Evolutionary conservation across 1,284 basidiomycete genomes (phyloP).

Genomic region (Boletus mariae): DNA sequence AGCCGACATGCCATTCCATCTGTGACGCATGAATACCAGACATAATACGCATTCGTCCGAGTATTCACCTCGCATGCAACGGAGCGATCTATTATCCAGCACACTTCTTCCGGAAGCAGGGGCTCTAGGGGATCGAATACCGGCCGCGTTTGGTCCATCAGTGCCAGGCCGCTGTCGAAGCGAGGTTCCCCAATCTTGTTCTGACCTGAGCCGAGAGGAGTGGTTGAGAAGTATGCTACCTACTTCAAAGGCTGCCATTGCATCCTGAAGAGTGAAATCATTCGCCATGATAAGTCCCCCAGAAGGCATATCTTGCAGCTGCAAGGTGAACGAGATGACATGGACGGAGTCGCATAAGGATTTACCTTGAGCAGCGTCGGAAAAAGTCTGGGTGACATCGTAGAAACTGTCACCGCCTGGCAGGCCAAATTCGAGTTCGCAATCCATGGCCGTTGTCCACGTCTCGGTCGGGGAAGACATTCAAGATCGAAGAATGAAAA

Average conservation of each 20-base stretch:
- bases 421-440: slow-evolving; percentile 25
- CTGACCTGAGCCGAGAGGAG: slow-evolving; percentile 12
- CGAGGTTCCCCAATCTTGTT: slow-evolving; percentile 83
- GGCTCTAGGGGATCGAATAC: slow-evolving; percentile 65
- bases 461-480: slow-evolving; percentile 6
- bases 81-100: slow-evolving; percentile 83
- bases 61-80: slow-evolving; percentile 74
- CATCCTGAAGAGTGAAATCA: slow-evolving; percentile 73
- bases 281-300: slow-evolving; percentile 67
- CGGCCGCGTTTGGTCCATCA: slow-evolving; percentile 41
- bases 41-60: slow-evolving; percentile 14
- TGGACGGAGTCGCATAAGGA: slow-evolving; percentile 1
- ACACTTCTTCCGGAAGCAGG: slow-evolving; percentile 72
- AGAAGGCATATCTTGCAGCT: slow-evolving; percentile 55
- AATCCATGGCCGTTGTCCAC: slow-evolving; percentile 20
- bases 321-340: slow-evolving; percentile 12
- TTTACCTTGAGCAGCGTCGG: slow-evolving; percentile 53
- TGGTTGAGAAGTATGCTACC: slow-evolving; percentile 12
- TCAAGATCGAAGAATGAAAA: background rate
- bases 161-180: slow-evolving; percentile 78
- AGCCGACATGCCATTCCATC: slow-evolving; percentile 87
- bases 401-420: slow-evolving; percentile 56
- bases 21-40: slow-evolving; percentile 35
- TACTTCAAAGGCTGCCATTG: slow-evolving; percentile 88
- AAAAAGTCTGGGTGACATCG: slow-evolving; percentile 59